Base-by-base conservation (phyloP, 441 rosid genomes). In the Pelargonium cotyledonis region DNA sequence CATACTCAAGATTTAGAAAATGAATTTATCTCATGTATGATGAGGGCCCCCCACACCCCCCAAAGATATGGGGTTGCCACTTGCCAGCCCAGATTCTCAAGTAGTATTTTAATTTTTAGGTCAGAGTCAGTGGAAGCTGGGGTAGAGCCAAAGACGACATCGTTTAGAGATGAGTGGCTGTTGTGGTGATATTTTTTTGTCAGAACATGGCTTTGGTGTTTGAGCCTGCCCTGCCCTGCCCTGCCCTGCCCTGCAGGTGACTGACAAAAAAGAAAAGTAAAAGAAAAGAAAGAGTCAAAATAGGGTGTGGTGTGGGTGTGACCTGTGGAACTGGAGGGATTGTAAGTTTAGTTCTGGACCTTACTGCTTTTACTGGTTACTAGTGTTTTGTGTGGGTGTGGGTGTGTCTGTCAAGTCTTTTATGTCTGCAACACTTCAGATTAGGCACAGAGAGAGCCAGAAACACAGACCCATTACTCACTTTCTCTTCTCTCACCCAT, bases 351-450 rank as follows among this genome's bases (percentile, higher is more conserved):
- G 19, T 53, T 53, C 19, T 15, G 47, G 47, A 43, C 47, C 47
- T 43, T 43, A 43, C 47, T 15, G 8, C n/a, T 53, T 15, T 53
- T 53, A 53, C 60, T 53, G 60, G 18, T 15, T 53, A 53, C 60
- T 16, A 53, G 60, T 53, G 60, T 53, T 53, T 53, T 49, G 12
- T 16, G 12, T 49, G 12, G 6, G 8, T 53, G 60, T 53, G 16
- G 21, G 16, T 53, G 16, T 53, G 8, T 53, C 21, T 53, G 60
- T 53, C 60, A 53, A 53, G 60, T 53, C 60, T 53, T 53, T 53
- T 53, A 53, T 53, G 60, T 53, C 60, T 53, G 60, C 60, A 53
- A 53, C 60, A 53, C n/a, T 53, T 15, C 60, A 53, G 60, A 53
- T 35, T 19, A 53, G 47, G 47, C 12, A 35, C 47, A 35, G 40